A percentile compares a stretch with the other conserved stretches of the same genome.
phyloP scores from a whole-genome alignment of 2,329 filamentous ascomycete species.

The Spiromastix sp. region DNA sequence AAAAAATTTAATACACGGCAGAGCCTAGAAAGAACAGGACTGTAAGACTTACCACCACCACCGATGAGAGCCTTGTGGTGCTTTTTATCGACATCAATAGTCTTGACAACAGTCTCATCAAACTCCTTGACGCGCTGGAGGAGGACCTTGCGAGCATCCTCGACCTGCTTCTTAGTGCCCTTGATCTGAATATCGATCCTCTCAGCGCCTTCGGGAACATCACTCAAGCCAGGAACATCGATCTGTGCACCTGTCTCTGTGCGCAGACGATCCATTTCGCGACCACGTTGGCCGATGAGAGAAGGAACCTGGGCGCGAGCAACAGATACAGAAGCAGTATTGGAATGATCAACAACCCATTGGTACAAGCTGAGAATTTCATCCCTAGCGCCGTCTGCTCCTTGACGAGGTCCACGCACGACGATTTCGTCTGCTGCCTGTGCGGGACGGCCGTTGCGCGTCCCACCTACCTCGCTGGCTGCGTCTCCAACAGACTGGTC shows the following conservation, averaged over 20 bases:
- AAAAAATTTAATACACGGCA: too few relatives aligned
- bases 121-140: conserved; percentile 80
- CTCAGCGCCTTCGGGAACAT: conserved; percentile 53
- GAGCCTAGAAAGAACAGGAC: too few relatives aligned
- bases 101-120: conserved; percentile 77
- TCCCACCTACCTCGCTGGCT: conserved; percentile 52
- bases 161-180: conserved; percentile 83
- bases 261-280: conserved; percentile 82
- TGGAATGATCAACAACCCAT: conserved; percentile 80
- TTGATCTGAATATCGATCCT: conserved; percentile 82
- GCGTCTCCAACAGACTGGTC: conserved; percentile 62
- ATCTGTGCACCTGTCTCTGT: conserved; percentile 78
- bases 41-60: conserved; percentile 60
- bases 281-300: conserved; percentile 81
- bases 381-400: conserved; percentile 81
- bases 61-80: conserved; percentile 87
- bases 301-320: conserved; percentile 90
- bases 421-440: conserved; percentile 83
- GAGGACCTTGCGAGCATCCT: conserved; percentile 81
- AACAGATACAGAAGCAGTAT: conserved; percentile 68
- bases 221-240: conserved; percentile 74
- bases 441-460: conserved; percentile 52
- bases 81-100: conserved; percentile 86
- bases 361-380: conserved; percentile 83
- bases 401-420: conserved; percentile 83